Conservation (phyloP, 768 basidiomycete genomes). For the Russula compacta region DNA sequence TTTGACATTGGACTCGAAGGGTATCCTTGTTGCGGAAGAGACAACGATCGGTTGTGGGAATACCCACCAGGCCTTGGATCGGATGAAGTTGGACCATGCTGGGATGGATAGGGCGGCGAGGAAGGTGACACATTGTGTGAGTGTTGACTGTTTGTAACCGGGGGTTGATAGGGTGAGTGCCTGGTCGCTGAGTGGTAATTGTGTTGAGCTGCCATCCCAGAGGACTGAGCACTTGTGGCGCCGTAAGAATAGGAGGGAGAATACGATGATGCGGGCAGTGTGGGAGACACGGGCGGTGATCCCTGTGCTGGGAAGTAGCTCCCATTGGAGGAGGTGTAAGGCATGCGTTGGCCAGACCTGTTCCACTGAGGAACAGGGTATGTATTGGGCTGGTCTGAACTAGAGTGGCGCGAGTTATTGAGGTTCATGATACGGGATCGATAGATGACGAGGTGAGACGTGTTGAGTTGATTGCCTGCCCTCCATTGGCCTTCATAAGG, state of each 20-base stretch:
- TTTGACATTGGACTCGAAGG: neutral
- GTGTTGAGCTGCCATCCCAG: slow-evolving; percentile 7
- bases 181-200: slow-evolving; percentile 8
- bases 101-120: slow-evolving; percentile 12
- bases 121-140: neutral
- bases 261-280: neutral
- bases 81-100: neutral
- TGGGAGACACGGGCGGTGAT: slow-evolving; percentile 14
- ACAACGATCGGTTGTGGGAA: slow-evolving; percentile 11
- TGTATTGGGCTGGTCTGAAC: slow-evolving; percentile 9
- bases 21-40: slow-evolving; percentile 10
- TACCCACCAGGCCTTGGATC: slow-evolving; percentile 10
- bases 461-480: neutral
- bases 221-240: neutral
- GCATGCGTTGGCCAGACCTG: slow-evolving; percentile 13
- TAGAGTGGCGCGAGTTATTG: slow-evolving; percentile 19
- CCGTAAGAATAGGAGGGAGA: slow-evolving; percentile 7
- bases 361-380: slow-evolving; percentile 16
- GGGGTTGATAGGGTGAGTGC: slow-evolving; percentile 8
- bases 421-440: slow-evolving; percentile 16
- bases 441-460: slow-evolving; percentile 8
- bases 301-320: slow-evolving; percentile 13
- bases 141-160: neutral
- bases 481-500: slow-evolving; percentile 19
- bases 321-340: slow-evolving; percentile 12